Evolutionary conservation across 2,329 filamentous ascomycete species (phyloP).

Genomic region (Pseudocercospora pini-densiflorae): DNA sequence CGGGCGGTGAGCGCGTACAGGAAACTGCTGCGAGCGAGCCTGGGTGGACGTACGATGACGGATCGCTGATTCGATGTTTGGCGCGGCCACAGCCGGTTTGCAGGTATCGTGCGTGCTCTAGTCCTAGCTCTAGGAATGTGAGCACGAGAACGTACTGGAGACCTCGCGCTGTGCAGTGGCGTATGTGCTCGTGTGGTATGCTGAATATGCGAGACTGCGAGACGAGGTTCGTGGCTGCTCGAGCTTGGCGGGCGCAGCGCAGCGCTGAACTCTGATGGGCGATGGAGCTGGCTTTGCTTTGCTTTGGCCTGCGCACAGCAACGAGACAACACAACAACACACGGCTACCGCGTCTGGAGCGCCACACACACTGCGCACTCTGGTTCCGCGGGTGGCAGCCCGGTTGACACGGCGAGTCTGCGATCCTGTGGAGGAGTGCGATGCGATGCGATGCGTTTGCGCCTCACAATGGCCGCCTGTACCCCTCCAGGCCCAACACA

Average conservation of each 20-base stretch:
- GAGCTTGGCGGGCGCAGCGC: constrained; percentile 5
- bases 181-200: constrained; percentile 1
- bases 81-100: constrained; percentile 8
- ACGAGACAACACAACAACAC: constrained; percentile 5
- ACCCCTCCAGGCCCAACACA: neutral
- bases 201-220: constrained; percentile 3
- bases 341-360: constrained; percentile 3
- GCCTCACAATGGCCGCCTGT: neutral
- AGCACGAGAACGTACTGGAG: neutral
- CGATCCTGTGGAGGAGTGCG: neutral
- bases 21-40: constrained; percentile 5
- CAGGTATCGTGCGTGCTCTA: neutral
- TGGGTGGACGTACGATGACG: constrained; percentile 2
- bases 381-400: neutral
- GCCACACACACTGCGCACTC: neutral
- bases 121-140: neutral
- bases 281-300: neutral
- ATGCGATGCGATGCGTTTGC: neutral
- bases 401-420: constrained; percentile 1
- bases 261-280: neutral
- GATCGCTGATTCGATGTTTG: neutral
- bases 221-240: constrained; percentile 8
- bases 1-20: constrained; percentile 22
- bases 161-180: neutral
- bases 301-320: neutral